Evolutionary conservation across 495 filamentous ascomycete genomes (phyloP), one percentile per base, ranked within the genome.

Genomic region (Xylaria telfairii): DNA sequence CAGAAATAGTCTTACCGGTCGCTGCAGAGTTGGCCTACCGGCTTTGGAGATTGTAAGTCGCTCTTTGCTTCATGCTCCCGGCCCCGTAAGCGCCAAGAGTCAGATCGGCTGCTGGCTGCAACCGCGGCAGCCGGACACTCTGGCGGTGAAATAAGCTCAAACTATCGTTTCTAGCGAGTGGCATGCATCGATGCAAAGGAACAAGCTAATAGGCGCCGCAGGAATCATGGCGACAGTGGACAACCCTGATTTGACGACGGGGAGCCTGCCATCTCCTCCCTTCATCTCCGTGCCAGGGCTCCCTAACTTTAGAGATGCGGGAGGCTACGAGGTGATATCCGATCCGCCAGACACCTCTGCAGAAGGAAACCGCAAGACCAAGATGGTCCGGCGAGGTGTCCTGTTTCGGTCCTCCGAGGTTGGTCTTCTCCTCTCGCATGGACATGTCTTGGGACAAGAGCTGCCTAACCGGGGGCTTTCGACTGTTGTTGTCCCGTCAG

Each of bases 261-360:
- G 37, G 21, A 59, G 71, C 42, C 73, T 79, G 2, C 83, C 82
- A n/a, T 77, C 76, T 13, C 81, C 83, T 0, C 89, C 88, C 37
- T 91, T 90, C 77, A 72, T 87, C 65, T 42, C 73, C 17, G 78
- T 89, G 37, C 79, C 81, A 0, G 87, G 87, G 0, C 79, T 91
- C 59, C 77, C 78, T 66, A 92, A 92, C 74, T 84, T 92, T 72
- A 84, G 90, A 59, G 88, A 90, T 64, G 74, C 89, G 1, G 88
- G 88, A 66, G 87, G 86, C 24, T 87, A 87, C 72, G 79, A 83
- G 54, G 72, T 87, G 59, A 49, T 51, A 32, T 71, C 69, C 15
- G 59, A 56, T 47, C 59, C 56, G 60, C 66, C 63, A 3, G n/a
- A 39, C 37, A 21, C 61, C 26, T 54, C 39, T 62, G 26, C 71